Evolutionary conservation across 371 early-diverging fungal species (phyloP), one percentile per base, ranked within the genome.

Genomic region (Zancudomyces culisetae): DNA sequence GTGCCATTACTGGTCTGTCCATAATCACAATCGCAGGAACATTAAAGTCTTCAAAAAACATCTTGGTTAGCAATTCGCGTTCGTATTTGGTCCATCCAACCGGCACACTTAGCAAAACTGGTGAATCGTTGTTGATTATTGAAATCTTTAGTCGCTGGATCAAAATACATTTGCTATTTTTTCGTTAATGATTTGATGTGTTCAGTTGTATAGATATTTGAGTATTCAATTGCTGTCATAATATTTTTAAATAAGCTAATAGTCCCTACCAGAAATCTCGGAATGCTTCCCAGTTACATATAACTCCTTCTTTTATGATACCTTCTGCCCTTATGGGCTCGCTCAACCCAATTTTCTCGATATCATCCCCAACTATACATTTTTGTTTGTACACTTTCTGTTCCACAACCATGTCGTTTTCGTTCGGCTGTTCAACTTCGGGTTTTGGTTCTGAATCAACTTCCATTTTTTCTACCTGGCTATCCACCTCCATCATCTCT

Each of bases 11-110:
- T 4, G 93, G 85, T 55, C 87, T 82, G 48, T 87, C 87, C 13
- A 80, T 73, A 48, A 90, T 70, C 52, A 80, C 77, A 2, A 95
- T 70, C n/a, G 82, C 82, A 15, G 92, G 89, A 6, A 80, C 81
- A 57, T 91, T 91, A 53, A 85, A 78, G 40, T 72, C 73, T 68
- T 92, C 93, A 66, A 95, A 95, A 53, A 85, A 79, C 26, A 91
- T 80, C 64, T 88, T 86, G 15, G 84, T 76, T 28, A 83, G 75
- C 15, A 76, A 73, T 66, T 90, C 89, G 41, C 76, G 70, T 47
- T 92, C 86, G n/a, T 71, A 61, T 52, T 85, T 84, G 15, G 81
- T 72, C 93, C 92, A 92, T 29, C 70, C 60, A 20, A 74, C 68
- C 20, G 95, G 95, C 1, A 87, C 75, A 13, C 79, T 64, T 43